Percentiles rank a stretch among this genome's conserved stretches.
Evolutionary conservation across 257 asterid genomes (phyloP).

Genomic region (Salvia rosmarinus): DNA sequence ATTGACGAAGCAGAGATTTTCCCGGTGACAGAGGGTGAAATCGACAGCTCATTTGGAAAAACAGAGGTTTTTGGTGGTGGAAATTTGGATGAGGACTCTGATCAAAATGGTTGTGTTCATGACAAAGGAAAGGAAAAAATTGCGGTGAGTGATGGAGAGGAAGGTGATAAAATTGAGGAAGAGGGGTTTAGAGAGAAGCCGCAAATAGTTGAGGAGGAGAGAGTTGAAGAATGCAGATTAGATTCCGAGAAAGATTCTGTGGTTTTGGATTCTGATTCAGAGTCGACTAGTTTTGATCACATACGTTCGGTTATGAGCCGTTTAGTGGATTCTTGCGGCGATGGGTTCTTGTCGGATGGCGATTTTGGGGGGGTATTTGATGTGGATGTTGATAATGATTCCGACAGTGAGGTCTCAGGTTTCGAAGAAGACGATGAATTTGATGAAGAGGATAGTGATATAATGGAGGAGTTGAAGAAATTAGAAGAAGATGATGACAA

Average conservation of each 20-base stretch:
- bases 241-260: conserved; percentile 27
- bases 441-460: conserved; percentile 50
- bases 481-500: conserved; percentile 36
- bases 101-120: background rate
- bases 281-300: conserved; percentile 41
- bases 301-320: conserved; percentile 37
- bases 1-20: conserved; percentile 38
- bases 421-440: conserved; percentile 43
- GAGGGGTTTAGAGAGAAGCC: background rate
- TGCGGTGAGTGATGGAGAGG: conserved; percentile 21
- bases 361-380: conserved; percentile 54
- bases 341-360: conserved; percentile 62
- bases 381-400: conserved; percentile 22
- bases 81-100: conserved; percentile 16
- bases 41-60: background rate
- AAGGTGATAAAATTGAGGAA: conserved; percentile 26
- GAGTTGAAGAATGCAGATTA: conserved; percentile 27
- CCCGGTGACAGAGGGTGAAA: conserved; percentile 31
- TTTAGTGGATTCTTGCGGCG: conserved; percentile 45
- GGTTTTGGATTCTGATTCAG: conserved; percentile 44
- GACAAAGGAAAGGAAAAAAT: conserved; percentile 36
- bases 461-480: conserved; percentile 44
- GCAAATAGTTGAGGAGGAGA: conserved; percentile 3
- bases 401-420: conserved; percentile 36
- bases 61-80: conserved; percentile 26